Evolutionary conservation across 2,329 filamentous ascomycete species (phyloP), one percentile per base, ranked within the genome.

Genomic region (Xylaria sp.): DNA sequence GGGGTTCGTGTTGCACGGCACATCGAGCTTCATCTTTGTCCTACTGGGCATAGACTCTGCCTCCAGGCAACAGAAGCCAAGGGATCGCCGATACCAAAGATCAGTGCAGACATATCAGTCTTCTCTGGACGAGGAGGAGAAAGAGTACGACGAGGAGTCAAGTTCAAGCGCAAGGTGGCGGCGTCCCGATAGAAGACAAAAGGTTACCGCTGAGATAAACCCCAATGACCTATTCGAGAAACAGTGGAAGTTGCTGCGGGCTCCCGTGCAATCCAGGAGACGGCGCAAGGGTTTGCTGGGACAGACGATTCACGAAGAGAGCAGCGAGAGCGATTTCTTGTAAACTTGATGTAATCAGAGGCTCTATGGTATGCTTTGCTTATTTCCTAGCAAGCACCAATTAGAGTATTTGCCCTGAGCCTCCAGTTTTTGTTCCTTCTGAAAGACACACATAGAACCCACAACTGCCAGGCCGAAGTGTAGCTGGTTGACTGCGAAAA

Each of bases 261-360:
- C 70, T 15, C 52, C 76, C 8, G 77, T 79, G 5, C 79, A 78
- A 31, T 78, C 82, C 10, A 79, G 83, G 64, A 80, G 82, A 61
- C 80, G 82, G 57, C 81, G 81, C 4, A 81, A 83, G 60, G 86
- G 86, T 1, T 77, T 93, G 20, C 80, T 91, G 52, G 85, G 86
- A 34, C 89, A 91, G 76, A 91, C 89, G 0, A 93, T 94, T 70
- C 85, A 91, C 66, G 91, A 92, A 78, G 91, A 93, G 77, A 90
- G 91, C 61, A 90, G 92, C 77, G 84, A 84, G 73, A 88, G 85
- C 25, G 86, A 85, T 61, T 75, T 74, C 18, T 71, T 69, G 37
- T 75, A 66, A 71, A 44, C 52, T 54, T 63, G 12, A 62, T 61
- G 41, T 59, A 66, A 57, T 54, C 31, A 8, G 41, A 13, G 54